Conservation (phyloP, 495 filamentous ascomycete species). For the Glonium stellatum region DNA sequence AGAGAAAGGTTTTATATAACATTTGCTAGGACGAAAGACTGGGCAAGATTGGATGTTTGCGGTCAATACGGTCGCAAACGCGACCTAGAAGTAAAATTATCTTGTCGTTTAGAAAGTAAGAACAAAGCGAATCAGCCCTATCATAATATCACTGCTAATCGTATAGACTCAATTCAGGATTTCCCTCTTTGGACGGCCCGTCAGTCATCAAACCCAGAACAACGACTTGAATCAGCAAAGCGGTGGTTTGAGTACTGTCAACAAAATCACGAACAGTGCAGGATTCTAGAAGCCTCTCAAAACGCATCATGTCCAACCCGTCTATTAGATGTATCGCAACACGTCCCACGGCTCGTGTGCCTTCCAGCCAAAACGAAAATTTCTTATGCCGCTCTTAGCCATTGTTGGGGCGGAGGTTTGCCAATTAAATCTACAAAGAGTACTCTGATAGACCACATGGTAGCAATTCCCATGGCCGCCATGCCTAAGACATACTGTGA, state of each 20-base stretch:
- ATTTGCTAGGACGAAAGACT: background rate
- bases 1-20: background rate
- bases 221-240: background rate
- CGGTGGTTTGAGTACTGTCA: background rate
- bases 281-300: background rate
- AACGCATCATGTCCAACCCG: background rate
- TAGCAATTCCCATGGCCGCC: background rate
- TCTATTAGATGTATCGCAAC: background rate
- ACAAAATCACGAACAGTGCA: background rate
- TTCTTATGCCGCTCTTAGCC: background rate
- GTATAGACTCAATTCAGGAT: background rate
- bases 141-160: background rate
- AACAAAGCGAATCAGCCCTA: background rate
- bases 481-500: conserved; percentile 12
- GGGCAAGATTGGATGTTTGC: background rate
- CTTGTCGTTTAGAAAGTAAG: background rate
- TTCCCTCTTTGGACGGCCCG: background rate
- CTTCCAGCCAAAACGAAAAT: background rate
- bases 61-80: background rate
- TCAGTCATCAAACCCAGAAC: background rate
- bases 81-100: background rate
- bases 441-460: background rate
- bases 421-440: background rate
- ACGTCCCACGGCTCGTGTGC: background rate
- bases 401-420: background rate